Percentiles rank a stretch among this genome's conserved stretches.
These are phyloP conservation scores for Xylaria longipes DNA, from an alignment of 495 filamentous ascomycete genomes.

Conservation along the genomic window DNA sequence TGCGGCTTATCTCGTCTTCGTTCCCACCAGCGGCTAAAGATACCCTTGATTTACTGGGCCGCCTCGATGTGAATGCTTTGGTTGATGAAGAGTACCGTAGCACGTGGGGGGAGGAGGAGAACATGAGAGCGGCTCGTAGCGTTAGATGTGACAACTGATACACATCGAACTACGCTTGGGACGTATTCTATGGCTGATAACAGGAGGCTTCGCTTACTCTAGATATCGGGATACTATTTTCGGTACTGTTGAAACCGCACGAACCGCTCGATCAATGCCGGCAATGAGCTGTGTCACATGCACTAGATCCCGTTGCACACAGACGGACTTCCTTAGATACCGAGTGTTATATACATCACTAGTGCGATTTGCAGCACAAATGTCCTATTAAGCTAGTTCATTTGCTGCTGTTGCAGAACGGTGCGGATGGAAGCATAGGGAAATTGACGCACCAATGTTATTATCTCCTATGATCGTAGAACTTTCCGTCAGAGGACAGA, in stretches of 20 bases:
- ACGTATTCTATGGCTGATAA: background rate
- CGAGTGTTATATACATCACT: background rate
- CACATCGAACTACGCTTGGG: background rate
- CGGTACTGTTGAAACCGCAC: background rate
- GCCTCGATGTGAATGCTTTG: background rate
- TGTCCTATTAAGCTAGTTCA: too few species aligned
- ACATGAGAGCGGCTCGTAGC: background rate
- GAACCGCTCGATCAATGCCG: background rate
- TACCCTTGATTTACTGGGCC: background rate
- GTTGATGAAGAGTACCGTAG: background rate
- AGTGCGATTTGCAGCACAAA: background rate
- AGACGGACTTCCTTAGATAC: background rate
- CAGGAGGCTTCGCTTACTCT: background rate
- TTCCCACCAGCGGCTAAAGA: background rate
- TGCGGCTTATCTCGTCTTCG: background rate
- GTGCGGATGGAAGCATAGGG: background rate
- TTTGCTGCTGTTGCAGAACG: background rate
- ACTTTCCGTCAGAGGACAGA: background rate
- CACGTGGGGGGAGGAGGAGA: background rate
- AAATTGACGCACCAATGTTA: conserved; percentile 1
- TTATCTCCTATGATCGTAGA: background rate
- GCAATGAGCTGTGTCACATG: background rate
- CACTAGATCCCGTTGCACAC: background rate
- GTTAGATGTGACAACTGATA: background rate
- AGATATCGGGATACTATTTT: background rate